These are phyloP conservation scores for Xerocomus amazonicus DNA, from an alignment of 1,284 basidiomycete genomes.

Conservation along the genomic window DNA sequence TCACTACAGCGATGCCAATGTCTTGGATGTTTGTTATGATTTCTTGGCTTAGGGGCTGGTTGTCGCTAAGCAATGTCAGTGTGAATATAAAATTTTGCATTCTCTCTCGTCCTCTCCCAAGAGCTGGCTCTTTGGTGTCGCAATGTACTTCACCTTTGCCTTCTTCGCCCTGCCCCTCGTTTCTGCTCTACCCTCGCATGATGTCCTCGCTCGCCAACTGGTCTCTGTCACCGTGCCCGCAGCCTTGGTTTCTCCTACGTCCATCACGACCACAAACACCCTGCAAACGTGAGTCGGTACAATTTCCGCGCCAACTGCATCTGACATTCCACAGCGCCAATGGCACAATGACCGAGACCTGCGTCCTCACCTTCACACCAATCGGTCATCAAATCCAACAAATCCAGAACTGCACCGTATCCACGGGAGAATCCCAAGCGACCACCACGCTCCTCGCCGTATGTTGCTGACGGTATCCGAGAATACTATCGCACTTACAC, in stretches of 20 bases:
- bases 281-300: slow-evolving; percentile 28
- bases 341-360: slow-evolving; percentile 59
- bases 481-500: not conserved
- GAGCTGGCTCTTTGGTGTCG: slow-evolving; percentile 32
- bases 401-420: slow-evolving; percentile 53
- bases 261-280: slow-evolving; percentile 12
- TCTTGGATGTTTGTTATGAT: too few species aligned
- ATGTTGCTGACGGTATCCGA: not conserved
- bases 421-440: slow-evolving; percentile 24
- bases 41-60: not conserved
- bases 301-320: not conserved
- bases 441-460: slow-evolving; percentile 6
- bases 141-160: slow-evolving; percentile 20
- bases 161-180: slow-evolving; percentile 24
- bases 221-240: slow-evolving; percentile 19
- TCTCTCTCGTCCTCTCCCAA: slow-evolving; percentile 6
- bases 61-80: slow-evolving; percentile 21
- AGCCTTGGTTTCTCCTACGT: slow-evolving; percentile 26
- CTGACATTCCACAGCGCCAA: slow-evolving; percentile 27
- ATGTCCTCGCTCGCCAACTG: slow-evolving; percentile 21
- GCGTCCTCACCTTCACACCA: slow-evolving; percentile 59
- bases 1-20: too few species aligned
- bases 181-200: slow-evolving; percentile 21
- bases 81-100: not conserved
- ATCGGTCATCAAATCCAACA: slow-evolving; percentile 56